phyloP scores from a whole-genome alignment of 148 eudicot species.

The Fallopia convolvulus region DNA sequence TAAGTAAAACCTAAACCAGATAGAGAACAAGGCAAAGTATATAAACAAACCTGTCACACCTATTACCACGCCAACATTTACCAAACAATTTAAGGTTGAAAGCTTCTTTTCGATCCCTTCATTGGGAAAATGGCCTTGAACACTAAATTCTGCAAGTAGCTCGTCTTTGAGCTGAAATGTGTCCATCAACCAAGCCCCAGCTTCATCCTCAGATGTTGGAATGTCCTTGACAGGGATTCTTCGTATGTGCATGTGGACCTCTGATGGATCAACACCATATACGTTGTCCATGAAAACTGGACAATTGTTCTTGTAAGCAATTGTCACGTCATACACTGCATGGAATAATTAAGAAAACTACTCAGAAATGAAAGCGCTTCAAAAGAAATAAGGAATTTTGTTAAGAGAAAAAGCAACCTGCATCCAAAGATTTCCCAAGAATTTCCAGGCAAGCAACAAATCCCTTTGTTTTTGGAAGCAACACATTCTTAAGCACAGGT shows the following conservation, averaged over 20 bases:
- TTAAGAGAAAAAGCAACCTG: conserved; percentile 34
- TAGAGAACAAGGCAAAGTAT: conserved; percentile 33
- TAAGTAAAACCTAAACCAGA: conserved; percentile 50
- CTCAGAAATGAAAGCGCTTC: background rate
- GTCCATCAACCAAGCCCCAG: conserved; percentile 43
- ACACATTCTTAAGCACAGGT: conserved; percentile 54
- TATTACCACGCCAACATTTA: conserved; percentile 29
- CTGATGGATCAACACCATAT: conserved; percentile 63
- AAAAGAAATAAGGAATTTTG: background rate
- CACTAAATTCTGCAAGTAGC: conserved; percentile 43
- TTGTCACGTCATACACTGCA: conserved; percentile 75
- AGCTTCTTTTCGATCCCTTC: conserved; percentile 45
- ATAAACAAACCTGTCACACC: conserved; percentile 31
- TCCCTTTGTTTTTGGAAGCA: conserved; percentile 74
- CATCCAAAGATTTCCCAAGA: conserved; percentile 58
- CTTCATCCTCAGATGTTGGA: conserved; percentile 42
- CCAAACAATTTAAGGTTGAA: conserved; percentile 43
- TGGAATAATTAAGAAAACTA: background rate
- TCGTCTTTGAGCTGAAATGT: conserved; percentile 49
- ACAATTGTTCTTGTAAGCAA: conserved; percentile 61
- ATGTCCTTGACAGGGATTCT: conserved; percentile 39
- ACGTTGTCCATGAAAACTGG: conserved; percentile 60
- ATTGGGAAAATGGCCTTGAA: conserved; percentile 42
- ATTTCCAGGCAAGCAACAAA: conserved; percentile 57
- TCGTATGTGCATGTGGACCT: conserved; percentile 57